A percentile compares a stretch with the other conserved stretches of the same genome.
Evolutionary conservation across 371 early-diverging fungal species (phyloP).

Genomic region (Mucor racemosus): DNA sequence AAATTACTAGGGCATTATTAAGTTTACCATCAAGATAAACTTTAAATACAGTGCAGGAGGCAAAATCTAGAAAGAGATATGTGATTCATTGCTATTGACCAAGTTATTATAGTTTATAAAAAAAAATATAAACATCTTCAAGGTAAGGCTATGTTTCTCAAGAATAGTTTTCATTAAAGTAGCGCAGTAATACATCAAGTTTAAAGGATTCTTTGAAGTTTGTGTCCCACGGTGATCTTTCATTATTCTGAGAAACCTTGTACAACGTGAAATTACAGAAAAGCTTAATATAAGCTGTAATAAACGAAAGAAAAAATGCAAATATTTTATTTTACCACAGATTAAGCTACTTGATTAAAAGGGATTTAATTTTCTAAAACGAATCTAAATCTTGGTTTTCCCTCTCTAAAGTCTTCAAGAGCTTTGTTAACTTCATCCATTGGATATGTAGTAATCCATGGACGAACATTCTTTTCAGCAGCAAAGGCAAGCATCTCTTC

Average conservation of each 20-base stretch:
- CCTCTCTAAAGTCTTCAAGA: constrained; percentile 54
- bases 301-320: too few species aligned
- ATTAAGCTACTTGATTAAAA: background rate
- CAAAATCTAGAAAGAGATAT: too few species aligned
- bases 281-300: background rate
- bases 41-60: too few species aligned
- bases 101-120: too few species aligned
- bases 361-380: constrained; percentile 48
- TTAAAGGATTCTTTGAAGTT: background rate
- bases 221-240: constrained; percentile 1
- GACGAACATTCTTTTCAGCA: constrained; percentile 58
- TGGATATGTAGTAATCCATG: constrained; percentile 62
- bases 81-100: too few species aligned
- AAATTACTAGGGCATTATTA: too few species aligned
- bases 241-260: background rate
- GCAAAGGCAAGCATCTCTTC: constrained; percentile 71
- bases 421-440: constrained; percentile 65
- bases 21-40: too few species aligned
- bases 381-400: constrained; percentile 65
- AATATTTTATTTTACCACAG: background rate
- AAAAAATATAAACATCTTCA: too few species aligned
- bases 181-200: background rate
- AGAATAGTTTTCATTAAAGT: too few species aligned
- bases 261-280: constrained; percentile 3
- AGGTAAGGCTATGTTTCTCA: too few species aligned